Percentiles rank a stretch among this genome's conserved stretches.
These are phyloP conservation scores for Lasiosphaeris hirsuta DNA, from an alignment of 495 filamentous ascomycete genomes.

Conservation along the genomic window DNA sequence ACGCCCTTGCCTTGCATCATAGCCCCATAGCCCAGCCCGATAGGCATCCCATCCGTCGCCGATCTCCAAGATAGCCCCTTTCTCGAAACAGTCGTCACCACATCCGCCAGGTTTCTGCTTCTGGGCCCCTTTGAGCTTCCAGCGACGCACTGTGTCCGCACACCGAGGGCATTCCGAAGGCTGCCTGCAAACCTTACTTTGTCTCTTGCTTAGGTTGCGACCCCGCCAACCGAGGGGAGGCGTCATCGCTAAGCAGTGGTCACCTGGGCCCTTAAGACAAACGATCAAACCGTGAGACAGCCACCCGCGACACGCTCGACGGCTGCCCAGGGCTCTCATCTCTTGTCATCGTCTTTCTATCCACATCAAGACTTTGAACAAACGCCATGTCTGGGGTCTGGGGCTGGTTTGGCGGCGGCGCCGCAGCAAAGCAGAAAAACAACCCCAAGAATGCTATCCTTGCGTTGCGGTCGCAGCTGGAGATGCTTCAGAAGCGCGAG, in stretches of 20 bases:
- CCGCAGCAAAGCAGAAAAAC: slow-evolving; percentile 81
- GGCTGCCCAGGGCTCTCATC: not conserved
- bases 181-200: slow-evolving; percentile 7
- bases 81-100: slow-evolving; percentile 6
- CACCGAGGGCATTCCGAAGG: too few relatives aligned
- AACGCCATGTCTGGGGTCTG: slow-evolving; percentile 61
- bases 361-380: not conserved
- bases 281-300: slow-evolving; percentile 5
- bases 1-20: slow-evolving; percentile 25
- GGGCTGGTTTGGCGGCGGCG: slow-evolving; percentile 82
- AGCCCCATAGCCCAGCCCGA: too few relatives aligned
- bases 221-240: slow-evolving; percentile 29
- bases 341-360: too few relatives aligned
- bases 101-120: not conserved
- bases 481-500: slow-evolving; percentile 97
- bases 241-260: slow-evolving; percentile 31
- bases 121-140: not conserved
- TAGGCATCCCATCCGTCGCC: slow-evolving; percentile 27
- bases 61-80: slow-evolving; percentile 5
- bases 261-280: slow-evolving; percentile 18
- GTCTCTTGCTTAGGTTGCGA: slow-evolving; percentile 17
- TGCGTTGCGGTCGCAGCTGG: slow-evolving; percentile 78
- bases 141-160: too few relatives aligned
- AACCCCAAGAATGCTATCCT: slow-evolving; percentile 97
- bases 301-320: not conserved